Evolutionary conservation across 192 early-diverging fungal species (phyloP), one percentile per base, ranked within the genome.

Genomic region (Glomus cerebriforme): DNA sequence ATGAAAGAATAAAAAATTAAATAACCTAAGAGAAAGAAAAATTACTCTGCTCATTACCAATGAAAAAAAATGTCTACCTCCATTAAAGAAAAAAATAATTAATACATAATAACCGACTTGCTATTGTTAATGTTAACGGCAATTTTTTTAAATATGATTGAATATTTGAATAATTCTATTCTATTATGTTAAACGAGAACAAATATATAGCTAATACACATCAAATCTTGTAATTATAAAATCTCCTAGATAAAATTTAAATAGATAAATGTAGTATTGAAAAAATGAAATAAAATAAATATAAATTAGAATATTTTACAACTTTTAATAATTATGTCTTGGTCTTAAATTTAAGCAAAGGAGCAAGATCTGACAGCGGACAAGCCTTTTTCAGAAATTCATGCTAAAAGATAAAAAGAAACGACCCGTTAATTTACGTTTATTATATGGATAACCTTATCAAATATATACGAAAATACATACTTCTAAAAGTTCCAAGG

Each of bases 401-500:
- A 69, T 97, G 95, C 87, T 93, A 78, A 19, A 58, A 86, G 59
- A 12, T 63, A 43, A 43, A 17, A 63, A 70, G 68, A 49, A n/a
- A 22, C 5, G 19, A 54, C 22, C 4, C 22, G 3, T 22, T 19
- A 54, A 54, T 22, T 54, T 22, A 22, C 39, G 13, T 58, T n/a
- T 6, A 54, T 43, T 76, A 62, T 74, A 75, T 29, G n/a, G 15
- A 34, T 65, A 3, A 22, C 19, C 43, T 32, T 27, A 67, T 22
- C 0, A 29, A 39, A 66, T 19, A 32, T 26, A 66, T 58, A 49
- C 29, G 32, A 54, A 6, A 73, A 9, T 31, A 68, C 37, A 34
- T 84, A 86, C 85, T 58, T 91, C 86, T 68, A 97, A 85, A 34
- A 96, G 86, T 77, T 92, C 89, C 12, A 89, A 87, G 13, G 93